A percentile compares a stretch with the other conserved stretches of the same genome.
Conservation (phyloP, 2,329 filamentous ascomycete genomes). For the Aspergillus sp. region DNA sequence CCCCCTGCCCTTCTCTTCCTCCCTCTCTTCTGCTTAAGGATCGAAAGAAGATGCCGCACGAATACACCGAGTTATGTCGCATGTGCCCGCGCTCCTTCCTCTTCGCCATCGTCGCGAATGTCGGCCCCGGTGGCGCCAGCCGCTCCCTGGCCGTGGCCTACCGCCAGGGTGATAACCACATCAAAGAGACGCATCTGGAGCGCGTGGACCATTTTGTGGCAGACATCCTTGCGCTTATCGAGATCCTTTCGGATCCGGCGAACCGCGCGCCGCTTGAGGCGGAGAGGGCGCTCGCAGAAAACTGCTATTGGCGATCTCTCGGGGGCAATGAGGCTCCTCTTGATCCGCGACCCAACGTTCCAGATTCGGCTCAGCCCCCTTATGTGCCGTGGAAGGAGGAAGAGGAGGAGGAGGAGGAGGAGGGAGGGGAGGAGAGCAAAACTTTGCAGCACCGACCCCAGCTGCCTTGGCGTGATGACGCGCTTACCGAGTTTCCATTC, state of each 20-base stretch:
- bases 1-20: background rate
- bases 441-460: background rate
- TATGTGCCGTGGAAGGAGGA: background rate
- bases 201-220: slow-evolving; percentile 6
- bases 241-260: slow-evolving; percentile 14
- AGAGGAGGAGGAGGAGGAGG: too few species aligned
- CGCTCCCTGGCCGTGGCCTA: slow-evolving; percentile 18
- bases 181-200: background rate
- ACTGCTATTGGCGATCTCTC: slow-evolving; percentile 12
- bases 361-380: background rate
- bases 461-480: background rate
- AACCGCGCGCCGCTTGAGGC: slow-evolving; percentile 18
- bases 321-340: background rate
- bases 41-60: background rate
- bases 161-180: slow-evolving; percentile 12
- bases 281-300: slow-evolving; percentile 15
- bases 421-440: background rate
- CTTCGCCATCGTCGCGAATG: slow-evolving; percentile 16
- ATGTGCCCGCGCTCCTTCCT: slow-evolving; percentile 14
- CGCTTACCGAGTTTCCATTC: slow-evolving; percentile 12
- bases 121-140: slow-evolving; percentile 12
- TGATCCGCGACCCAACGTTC: slow-evolving; percentile 13
- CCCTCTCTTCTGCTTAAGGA: background rate
- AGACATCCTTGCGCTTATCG: slow-evolving; percentile 15
- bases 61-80: background rate